Conservation (phyloP, 2,329 filamentous ascomycete species). For the Aspergillus chevalieri region DNA sequence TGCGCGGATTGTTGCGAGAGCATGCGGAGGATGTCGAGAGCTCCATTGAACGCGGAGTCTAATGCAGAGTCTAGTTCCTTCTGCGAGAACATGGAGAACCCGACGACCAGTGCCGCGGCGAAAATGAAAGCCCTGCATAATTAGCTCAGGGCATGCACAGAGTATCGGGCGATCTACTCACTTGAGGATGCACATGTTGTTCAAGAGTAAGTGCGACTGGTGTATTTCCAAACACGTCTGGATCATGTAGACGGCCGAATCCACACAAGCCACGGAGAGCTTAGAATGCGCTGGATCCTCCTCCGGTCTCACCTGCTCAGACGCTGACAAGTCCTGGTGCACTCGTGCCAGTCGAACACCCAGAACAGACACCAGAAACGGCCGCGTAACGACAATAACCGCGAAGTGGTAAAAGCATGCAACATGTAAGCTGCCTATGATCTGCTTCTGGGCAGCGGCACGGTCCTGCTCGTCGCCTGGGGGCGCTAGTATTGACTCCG, state of each 20-base stretch:
- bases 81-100: slow-evolving; percentile 52
- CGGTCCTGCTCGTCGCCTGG: slow-evolving; percentile 13
- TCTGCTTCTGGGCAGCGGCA: slow-evolving; percentile 24
- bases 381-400: slow-evolving; percentile 52
- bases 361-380: slow-evolving; percentile 48
- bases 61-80: slow-evolving; percentile 36
- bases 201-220: slow-evolving; percentile 40
- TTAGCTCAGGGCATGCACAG: background rate
- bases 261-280: slow-evolving; percentile 50
- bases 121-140: slow-evolving; percentile 47
- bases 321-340: slow-evolving; percentile 19
- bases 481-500: slow-evolving; percentile 24
- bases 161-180: slow-evolving; percentile 23
- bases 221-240: slow-evolving; percentile 49
- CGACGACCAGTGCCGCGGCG: slow-evolving; percentile 52
- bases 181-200: slow-evolving; percentile 57
- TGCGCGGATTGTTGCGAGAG: slow-evolving; percentile 49
- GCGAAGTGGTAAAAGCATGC: slow-evolving; percentile 56
- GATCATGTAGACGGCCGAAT: slow-evolving; percentile 51
- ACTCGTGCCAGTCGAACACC: slow-evolving; percentile 31
- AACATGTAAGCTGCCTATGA: slow-evolving; percentile 49
- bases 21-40: slow-evolving; percentile 45
- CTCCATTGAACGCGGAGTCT: slow-evolving; percentile 43
- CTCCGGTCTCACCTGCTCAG: slow-evolving; percentile 6
- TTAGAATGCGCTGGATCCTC: slow-evolving; percentile 26